Percentiles rank a stretch among this genome's conserved stretches.
These are phyloP conservation scores for Thalassiosira tumida DNA, from an alignment of 352 stramenopile species.

Conservation along the genomic window DNA sequence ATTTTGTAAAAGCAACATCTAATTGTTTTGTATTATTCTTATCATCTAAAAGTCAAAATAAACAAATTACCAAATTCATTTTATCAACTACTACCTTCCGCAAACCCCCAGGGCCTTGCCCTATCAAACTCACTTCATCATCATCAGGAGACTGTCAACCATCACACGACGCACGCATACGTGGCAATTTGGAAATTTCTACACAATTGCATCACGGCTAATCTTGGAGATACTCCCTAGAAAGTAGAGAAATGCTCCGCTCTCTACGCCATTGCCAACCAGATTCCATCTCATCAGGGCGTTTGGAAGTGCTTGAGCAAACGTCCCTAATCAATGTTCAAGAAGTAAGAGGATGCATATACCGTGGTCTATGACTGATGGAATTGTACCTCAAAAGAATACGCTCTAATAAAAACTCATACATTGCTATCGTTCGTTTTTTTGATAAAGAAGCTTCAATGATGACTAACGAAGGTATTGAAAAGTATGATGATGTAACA, in stretches of 20 bases:
- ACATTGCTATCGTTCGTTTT: too few species aligned
- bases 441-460: too few species aligned
- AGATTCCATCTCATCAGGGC: conserved; percentile 62
- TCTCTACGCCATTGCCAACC: conserved; percentile 77
- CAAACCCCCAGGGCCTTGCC: too few species aligned
- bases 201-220: conserved; percentile 72
- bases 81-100: too few species aligned
- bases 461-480: too few species aligned
- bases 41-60: too few species aligned
- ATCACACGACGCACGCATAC: conserved; percentile 83
- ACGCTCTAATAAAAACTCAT: background rate
- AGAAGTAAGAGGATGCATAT: conserved; percentile 48
- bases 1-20: too few species aligned
- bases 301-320: conserved; percentile 78
- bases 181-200: conserved; percentile 81
- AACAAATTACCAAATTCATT: too few species aligned
- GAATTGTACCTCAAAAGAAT: background rate
- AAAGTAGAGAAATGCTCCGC: conserved; percentile 72
- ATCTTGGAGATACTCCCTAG: conserved; percentile 77
- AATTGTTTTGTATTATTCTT: too few species aligned
- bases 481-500: too few species aligned
- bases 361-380: background rate
- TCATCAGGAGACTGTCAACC: too few species aligned
- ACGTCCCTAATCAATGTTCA: conserved; percentile 79
- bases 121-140: too few species aligned